Evolutionary conservation across 352 stramenopile species (phyloP).

Genomic region (Pythium brassicae): DNA sequence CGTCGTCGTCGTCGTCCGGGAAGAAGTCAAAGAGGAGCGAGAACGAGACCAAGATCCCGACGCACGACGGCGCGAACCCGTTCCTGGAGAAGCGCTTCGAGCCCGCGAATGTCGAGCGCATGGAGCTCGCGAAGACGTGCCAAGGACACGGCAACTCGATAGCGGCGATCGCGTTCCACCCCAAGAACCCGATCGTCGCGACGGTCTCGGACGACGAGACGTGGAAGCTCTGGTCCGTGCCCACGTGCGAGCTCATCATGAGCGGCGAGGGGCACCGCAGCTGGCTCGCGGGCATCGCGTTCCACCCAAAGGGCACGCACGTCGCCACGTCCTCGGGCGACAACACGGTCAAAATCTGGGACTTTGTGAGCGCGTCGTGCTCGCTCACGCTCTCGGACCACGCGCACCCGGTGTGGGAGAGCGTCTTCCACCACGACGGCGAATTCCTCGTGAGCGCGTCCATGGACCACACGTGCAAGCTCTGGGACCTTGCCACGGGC

Average conservation of each 20-base stretch:
- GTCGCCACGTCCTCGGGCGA: slow-evolving; percentile 90
- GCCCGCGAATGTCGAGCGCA: slow-evolving; percentile 54
- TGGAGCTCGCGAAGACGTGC: slow-evolving; percentile 85
- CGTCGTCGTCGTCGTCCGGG: slow-evolving; percentile 14
- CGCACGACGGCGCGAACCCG: slow-evolving; percentile 59
- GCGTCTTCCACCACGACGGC: slow-evolving; percentile 90
- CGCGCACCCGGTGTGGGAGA: slow-evolving; percentile 92
- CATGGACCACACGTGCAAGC: slow-evolving; percentile 93
- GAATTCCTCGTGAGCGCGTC: slow-evolving; percentile 90
- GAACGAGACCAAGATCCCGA: slow-evolving; percentile 59
- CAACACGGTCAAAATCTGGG: slow-evolving; percentile 94
- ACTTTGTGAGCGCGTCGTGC: slow-evolving; percentile 89
- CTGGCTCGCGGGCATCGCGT: slow-evolving; percentile 89
- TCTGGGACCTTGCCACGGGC: slow-evolving; percentile 90
- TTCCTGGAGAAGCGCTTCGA: slow-evolving; percentile 74
- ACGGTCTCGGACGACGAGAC: slow-evolving; percentile 93
- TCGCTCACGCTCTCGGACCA: slow-evolving; percentile 90
- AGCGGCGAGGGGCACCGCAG: slow-evolving; percentile 90
- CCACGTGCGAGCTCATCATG: slow-evolving; percentile 93
- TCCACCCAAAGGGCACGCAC: slow-evolving; percentile 91
- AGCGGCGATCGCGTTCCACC: slow-evolving; percentile 88
- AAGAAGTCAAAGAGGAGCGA: slow-evolving; percentile 40
- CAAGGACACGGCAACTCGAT: slow-evolving; percentile 90
- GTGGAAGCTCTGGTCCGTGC: slow-evolving; percentile 94
- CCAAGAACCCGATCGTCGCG: slow-evolving; percentile 90